Percentiles rank a stretch among this genome's conserved stretches.
Evolutionary conservation across 2,329 filamentous ascomycete species (phyloP).

Genomic region (Verticillium zaregamsianum): DNA sequence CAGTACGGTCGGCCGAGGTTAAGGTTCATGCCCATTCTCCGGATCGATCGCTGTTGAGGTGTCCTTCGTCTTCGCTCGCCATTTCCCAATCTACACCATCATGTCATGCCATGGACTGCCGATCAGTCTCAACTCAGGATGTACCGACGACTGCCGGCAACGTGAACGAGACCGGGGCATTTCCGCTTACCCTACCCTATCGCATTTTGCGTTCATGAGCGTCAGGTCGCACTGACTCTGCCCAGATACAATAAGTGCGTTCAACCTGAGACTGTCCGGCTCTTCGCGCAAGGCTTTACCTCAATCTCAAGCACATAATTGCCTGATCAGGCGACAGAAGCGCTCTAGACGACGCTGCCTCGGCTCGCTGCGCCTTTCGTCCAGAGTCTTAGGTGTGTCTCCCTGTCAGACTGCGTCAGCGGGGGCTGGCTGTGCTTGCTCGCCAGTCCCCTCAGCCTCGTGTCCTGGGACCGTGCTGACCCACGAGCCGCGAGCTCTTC

Average conservation of each 20-base stretch:
- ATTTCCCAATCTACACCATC: neutral
- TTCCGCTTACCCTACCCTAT: neutral
- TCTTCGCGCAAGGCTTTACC: neutral
- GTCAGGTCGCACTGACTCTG: neutral
- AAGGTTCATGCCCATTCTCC: too few relatives aligned
- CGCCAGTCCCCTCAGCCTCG: neutral
- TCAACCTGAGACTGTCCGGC: neutral
- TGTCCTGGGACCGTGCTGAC: slow-evolving; percentile 6
- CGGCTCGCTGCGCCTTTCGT: neutral
- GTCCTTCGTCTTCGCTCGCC: too few relatives aligned
- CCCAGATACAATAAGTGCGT: neutral
- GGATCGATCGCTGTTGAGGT: too few relatives aligned
- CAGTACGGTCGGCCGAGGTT: too few relatives aligned
- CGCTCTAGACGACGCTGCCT: neutral
- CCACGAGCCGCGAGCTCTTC: slow-evolving; percentile 4
- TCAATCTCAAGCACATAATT: neutral
- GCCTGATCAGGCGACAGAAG: neutral
- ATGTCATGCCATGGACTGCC: neutral
- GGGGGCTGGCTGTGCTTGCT: neutral
- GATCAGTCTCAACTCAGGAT: neutral
- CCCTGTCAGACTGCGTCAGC: neutral
- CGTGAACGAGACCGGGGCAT: neutral
- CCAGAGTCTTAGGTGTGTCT: neutral
- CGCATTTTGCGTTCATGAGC: neutral
- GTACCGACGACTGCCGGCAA: neutral